Evolutionary conservation across 805 yeast species (phyloP).

Genomic region (Lipomyces yamanashiensis): DNA sequence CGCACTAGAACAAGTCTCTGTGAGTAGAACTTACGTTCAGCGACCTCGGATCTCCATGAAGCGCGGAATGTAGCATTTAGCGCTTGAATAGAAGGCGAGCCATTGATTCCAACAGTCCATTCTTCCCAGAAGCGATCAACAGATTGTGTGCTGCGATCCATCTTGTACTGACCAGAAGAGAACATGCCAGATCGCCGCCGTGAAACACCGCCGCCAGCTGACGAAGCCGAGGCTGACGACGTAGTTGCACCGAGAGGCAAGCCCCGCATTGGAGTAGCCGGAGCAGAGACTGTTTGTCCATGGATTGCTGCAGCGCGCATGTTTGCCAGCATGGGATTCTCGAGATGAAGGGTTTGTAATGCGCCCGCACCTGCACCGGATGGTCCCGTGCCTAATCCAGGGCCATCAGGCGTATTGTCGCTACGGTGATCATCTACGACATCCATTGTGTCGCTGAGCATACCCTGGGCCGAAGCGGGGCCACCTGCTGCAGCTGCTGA

Average conservation of each 20-base stretch:
- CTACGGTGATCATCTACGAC: conserved; percentile 8
- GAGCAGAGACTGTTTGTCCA: conserved; percentile 21
- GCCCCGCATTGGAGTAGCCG: conserved; percentile 25
- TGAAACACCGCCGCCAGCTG: background rate
- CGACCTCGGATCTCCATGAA: conserved; percentile 48
- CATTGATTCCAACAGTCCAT: conserved; percentile 50
- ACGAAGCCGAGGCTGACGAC: conserved; percentile 12
- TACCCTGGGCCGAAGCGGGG: conserved; percentile 5
- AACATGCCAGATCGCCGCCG: conserved; percentile 18
- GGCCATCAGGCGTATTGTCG: conserved; percentile 1
- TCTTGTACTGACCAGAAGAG: conserved; percentile 28
- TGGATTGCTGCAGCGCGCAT: conserved; percentile 10
- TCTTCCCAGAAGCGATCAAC: conserved; percentile 46
- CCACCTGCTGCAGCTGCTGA: conserved; percentile 12
- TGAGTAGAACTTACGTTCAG: conserved; percentile 36
- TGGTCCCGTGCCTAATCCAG: background rate
- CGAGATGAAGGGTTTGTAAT: conserved; percentile 6
- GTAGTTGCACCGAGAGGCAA: background rate
- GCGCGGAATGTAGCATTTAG: conserved; percentile 51
- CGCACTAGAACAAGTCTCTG: conserved; percentile 35
- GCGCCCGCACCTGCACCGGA: conserved; percentile 4
- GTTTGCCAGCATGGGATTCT: conserved; percentile 19
- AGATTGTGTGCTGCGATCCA: conserved; percentile 35
- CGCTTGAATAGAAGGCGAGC: conserved; percentile 49
- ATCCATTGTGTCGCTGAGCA: conserved; percentile 21